A percentile compares a stretch with the other conserved stretches of the same genome.
Conservation (phyloP, 176 grass and related monocot genomes). For the Musa acuminata region DNA sequence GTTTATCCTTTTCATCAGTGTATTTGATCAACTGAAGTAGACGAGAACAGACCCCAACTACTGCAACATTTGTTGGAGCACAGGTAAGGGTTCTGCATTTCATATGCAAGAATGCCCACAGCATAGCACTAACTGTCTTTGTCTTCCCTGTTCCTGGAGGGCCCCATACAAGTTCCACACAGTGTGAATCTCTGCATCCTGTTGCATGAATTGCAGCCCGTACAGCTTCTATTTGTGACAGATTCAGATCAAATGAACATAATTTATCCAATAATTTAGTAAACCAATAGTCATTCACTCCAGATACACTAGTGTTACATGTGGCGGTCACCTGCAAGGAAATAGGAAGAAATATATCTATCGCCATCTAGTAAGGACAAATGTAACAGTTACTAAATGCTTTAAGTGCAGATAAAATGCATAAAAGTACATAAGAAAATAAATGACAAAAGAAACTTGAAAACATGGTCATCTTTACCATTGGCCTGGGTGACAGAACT, state of each 20-base stretch:
- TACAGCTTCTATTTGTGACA: conserved; percentile 48
- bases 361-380: background rate
- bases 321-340: conserved; percentile 26
- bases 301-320: conserved; percentile 11
- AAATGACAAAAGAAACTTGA: conserved; percentile 1
- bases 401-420: background rate
- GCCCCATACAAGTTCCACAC: conserved; percentile 67
- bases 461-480: conserved; percentile 30
- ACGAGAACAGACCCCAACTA: conserved; percentile 45
- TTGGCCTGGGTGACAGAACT: conserved; percentile 28
- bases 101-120: conserved; percentile 43
- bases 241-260: conserved; percentile 40
- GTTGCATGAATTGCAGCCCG: conserved; percentile 42
- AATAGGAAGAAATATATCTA: background rate
- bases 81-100: conserved; percentile 68
- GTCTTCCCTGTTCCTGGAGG: conserved; percentile 92
- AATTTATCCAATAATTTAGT: conserved; percentile 24
- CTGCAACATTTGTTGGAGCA: conserved; percentile 75
- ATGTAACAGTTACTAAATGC: background rate
- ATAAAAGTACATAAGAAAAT: background rate
- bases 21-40: conserved; percentile 42
- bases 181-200: conserved; percentile 28
- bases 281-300: conserved; percentile 12
- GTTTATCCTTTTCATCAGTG: conserved; percentile 9
- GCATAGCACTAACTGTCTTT: conserved; percentile 42